Conservation (phyloP, 768 basidiomycete genomes). For the Boletus vermiculosoides region DNA sequence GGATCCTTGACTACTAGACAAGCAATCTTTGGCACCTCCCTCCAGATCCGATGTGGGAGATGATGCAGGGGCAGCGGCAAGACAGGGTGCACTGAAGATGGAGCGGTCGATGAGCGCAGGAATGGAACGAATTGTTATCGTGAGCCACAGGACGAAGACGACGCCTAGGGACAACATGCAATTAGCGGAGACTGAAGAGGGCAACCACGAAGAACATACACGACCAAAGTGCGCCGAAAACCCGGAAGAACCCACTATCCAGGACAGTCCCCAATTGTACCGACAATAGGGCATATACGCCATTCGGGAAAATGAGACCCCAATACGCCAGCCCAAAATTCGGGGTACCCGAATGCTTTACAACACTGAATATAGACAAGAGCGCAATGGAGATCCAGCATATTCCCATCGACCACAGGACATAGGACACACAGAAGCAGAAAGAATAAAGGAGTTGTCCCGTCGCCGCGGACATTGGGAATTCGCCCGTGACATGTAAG, state of each 20-base stretch:
- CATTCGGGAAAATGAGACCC: slow-evolving; percentile 58
- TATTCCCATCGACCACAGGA: slow-evolving; percentile 55
- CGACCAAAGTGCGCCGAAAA: slow-evolving; percentile 53
- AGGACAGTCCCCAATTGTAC: slow-evolving; percentile 49
- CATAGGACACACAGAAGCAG: slow-evolving; percentile 46
- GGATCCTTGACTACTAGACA: not conserved
- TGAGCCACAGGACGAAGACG: slow-evolving; percentile 43
- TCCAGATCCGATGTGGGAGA: slow-evolving; percentile 10
- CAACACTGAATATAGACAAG: slow-evolving; percentile 38
- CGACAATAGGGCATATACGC: slow-evolving; percentile 48
- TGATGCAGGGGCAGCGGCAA: slow-evolving; percentile 22
- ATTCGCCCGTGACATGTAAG: slow-evolving; percentile 27
- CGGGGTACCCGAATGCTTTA: slow-evolving; percentile 31
- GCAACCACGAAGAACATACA: slow-evolving; percentile 33
- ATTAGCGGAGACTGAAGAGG: not conserved
- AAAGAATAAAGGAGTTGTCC: slow-evolving; percentile 44
- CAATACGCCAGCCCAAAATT: slow-evolving; percentile 50
- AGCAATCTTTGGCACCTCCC: not conserved
- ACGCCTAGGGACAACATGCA: slow-evolving; percentile 29
- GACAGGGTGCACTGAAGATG: slow-evolving; percentile 48
- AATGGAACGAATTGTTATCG: slow-evolving; percentile 42
- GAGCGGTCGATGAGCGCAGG: slow-evolving; percentile 45
- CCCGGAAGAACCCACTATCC: slow-evolving; percentile 50
- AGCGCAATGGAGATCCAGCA: slow-evolving; percentile 49
- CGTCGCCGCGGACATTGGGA: slow-evolving; percentile 34